Evolutionary conservation across 306 rosid genomes (phyloP).

Genomic region (Quercus berberidifolia): DNA sequence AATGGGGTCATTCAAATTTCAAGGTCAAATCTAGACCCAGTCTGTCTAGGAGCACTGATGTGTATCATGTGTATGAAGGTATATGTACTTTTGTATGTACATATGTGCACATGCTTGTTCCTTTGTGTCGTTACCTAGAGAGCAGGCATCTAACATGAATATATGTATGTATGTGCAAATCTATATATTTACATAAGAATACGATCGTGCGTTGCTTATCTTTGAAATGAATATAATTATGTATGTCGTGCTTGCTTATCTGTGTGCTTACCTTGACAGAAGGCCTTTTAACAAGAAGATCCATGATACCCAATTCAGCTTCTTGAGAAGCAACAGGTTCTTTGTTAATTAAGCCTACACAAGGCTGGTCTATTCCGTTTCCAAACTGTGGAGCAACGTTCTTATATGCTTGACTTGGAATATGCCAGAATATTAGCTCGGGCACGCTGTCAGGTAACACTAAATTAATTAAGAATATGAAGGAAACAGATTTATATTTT

Average conservation of each 20-base stretch:
- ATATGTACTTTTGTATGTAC: background rate
- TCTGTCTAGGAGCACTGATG: background rate
- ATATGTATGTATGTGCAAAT: background rate
- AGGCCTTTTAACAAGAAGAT: slow-evolving; percentile 53
- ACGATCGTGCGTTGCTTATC: too few relatives aligned
- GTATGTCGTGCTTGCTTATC: background rate
- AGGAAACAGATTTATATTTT: background rate
- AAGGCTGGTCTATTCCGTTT: slow-evolving; percentile 49
- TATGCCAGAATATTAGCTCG: slow-evolving; percentile 90
- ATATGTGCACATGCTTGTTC: background rate
- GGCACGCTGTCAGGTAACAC: slow-evolving; percentile 50
- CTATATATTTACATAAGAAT: background rate
- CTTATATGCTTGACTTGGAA: slow-evolving; percentile 68
- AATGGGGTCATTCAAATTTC: background rate
- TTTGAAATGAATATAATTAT: too few relatives aligned
- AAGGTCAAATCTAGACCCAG: background rate
- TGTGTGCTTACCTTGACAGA: slow-evolving; percentile 63
- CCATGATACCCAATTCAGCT: slow-evolving; percentile 70
- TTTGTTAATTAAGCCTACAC: slow-evolving; percentile 75
- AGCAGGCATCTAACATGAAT: background rate
- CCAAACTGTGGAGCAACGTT: slow-evolving; percentile 50
- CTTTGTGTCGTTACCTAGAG: background rate
- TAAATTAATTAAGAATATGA: background rate
- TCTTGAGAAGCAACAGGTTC: slow-evolving; percentile 79
- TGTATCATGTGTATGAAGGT: background rate